A percentile compares a stretch with the other conserved stretches of the same genome.
phyloP scores from a whole-genome alignment of 306 rosid genomes.

The Trifolium fragiferum region DNA sequence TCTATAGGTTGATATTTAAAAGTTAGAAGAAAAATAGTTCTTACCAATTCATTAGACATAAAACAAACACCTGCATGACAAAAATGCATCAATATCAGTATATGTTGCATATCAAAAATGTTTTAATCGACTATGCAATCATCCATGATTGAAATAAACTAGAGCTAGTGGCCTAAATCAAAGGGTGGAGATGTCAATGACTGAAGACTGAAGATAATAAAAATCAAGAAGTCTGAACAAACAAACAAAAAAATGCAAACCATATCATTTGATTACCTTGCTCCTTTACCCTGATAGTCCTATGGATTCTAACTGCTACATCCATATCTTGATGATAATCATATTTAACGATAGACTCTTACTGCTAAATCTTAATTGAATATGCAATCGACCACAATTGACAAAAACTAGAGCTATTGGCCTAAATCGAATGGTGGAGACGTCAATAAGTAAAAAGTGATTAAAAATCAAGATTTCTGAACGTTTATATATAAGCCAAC shows the following conservation, averaged over 20 bases:
- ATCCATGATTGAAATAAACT: slow-evolving; percentile 20
- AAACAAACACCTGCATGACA: slow-evolving; percentile 81
- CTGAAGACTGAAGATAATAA: slow-evolving; percentile 19
- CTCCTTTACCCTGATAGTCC: background rate
- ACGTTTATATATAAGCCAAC: slow-evolving; percentile 16
- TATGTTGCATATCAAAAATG: slow-evolving; percentile 1
- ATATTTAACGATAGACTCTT: slow-evolving; percentile 4
- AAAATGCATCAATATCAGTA: slow-evolving; percentile 48
- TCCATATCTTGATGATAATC: slow-evolving; percentile 26
- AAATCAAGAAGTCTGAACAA: background rate
- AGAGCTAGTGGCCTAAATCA: slow-evolving; percentile 23
- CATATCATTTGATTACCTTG: slow-evolving; percentile 10
- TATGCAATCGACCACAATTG: slow-evolving; percentile 5
- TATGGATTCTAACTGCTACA: slow-evolving; percentile 5
- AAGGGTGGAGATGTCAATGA: slow-evolving; percentile 5
- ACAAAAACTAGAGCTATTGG: slow-evolving; percentile 27
- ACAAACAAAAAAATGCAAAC: background rate
- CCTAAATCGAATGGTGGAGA: slow-evolving; percentile 16
- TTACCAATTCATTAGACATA: slow-evolving; percentile 96
- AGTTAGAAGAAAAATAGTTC: slow-evolving; percentile 37
- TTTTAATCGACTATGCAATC: background rate
- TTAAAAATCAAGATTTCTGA: slow-evolving; percentile 4
- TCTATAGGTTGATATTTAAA: slow-evolving; percentile 8
- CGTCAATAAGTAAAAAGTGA: background rate
- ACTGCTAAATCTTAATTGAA: background rate